phyloP scores from a whole-genome alignment of 768 basidiomycete genomes.

The Pleurotus djamor region DNA sequence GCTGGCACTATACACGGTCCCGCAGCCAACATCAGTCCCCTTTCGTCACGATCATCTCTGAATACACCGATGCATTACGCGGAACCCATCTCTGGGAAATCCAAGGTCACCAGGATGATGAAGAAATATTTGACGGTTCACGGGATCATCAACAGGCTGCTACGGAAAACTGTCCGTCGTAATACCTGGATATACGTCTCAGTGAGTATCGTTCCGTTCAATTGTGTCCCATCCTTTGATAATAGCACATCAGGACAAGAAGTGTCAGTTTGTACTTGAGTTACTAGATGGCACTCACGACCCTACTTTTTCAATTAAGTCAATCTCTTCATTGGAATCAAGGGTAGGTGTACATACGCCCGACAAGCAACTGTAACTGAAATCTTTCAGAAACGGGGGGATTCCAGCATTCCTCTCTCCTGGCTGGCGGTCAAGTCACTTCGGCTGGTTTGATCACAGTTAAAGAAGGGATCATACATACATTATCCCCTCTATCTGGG shows the following conservation, averaged over 20 bases:
- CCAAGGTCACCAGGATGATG: constrained; percentile 34
- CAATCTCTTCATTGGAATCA: constrained; percentile 69
- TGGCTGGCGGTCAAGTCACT: constrained; percentile 56
- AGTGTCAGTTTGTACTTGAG: constrained; percentile 33
- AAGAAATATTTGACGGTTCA: constrained; percentile 44
- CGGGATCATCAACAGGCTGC: constrained; percentile 50
- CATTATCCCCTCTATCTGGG: constrained; percentile 62
- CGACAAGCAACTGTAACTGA: too few relatives aligned
- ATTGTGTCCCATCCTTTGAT: background rate
- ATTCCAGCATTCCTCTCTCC: constrained; percentile 68
- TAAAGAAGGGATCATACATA: constrained; percentile 57
- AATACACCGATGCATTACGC: constrained; percentile 43
- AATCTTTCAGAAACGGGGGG: constrained; percentile 40
- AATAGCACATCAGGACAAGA: constrained; percentile 37
- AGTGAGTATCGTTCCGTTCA: constrained; percentile 30
- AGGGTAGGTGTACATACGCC: constrained; percentile 28
- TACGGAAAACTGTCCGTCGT: constrained; percentile 54
- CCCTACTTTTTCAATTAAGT: constrained; percentile 25
- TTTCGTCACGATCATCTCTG: constrained; percentile 17
- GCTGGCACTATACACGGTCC: constrained; percentile 10
- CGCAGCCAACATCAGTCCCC: constrained; percentile 8
- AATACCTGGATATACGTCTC: constrained; percentile 74
- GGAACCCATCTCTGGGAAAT: constrained; percentile 24
- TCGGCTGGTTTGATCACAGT: constrained; percentile 67
- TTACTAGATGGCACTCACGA: background rate